Evolutionary conservation across 371 early-diverging fungal species (phyloP).

Genomic region (Actinomortierella ambigua): DNA sequence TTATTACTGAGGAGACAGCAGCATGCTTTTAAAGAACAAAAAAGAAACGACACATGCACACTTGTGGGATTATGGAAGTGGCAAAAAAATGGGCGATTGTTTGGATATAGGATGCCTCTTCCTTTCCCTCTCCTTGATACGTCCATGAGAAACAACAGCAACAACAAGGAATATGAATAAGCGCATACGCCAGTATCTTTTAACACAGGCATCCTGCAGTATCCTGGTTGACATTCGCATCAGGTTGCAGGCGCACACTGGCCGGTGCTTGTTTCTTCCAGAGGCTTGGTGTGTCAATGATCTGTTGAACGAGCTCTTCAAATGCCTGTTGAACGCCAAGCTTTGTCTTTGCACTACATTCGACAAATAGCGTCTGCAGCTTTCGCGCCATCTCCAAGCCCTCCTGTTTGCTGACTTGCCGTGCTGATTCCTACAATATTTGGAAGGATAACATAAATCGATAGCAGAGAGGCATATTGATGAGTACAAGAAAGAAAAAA

Average conservation of each 20-base stretch:
- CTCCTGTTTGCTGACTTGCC: slow-evolving; percentile 87
- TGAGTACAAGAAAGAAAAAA: no score
- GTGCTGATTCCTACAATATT: slow-evolving; percentile 62
- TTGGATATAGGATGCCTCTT: no score
- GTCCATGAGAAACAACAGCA: no score
- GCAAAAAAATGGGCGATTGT: no score
- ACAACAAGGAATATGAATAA: neutral
- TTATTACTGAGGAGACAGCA: no score
- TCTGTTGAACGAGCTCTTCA: slow-evolving; percentile 88
- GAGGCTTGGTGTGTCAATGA: slow-evolving; percentile 78
- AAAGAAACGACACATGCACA: no score
- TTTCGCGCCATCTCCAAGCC: slow-evolving; percentile 87
- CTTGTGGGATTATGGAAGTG: no score
- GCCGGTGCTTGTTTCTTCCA: slow-evolving; percentile 71
- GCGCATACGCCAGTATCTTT: slow-evolving; percentile 3
- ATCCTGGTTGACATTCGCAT: slow-evolving; percentile 20
- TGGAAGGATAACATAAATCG: no score
- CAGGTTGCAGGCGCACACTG: slow-evolving; percentile 42
- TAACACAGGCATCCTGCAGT: slow-evolving; percentile 42
- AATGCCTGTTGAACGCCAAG: slow-evolving; percentile 88
- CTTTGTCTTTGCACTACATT: slow-evolving; percentile 95
- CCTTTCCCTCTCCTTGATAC: neutral
- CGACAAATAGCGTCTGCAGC: slow-evolving; percentile 90
- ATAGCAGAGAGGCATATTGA: no score
- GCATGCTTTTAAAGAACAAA: no score